Evolutionary conservation across 148 eudicot genomes (phyloP).

Genomic region (Rhododendron ferrugineum): DNA sequence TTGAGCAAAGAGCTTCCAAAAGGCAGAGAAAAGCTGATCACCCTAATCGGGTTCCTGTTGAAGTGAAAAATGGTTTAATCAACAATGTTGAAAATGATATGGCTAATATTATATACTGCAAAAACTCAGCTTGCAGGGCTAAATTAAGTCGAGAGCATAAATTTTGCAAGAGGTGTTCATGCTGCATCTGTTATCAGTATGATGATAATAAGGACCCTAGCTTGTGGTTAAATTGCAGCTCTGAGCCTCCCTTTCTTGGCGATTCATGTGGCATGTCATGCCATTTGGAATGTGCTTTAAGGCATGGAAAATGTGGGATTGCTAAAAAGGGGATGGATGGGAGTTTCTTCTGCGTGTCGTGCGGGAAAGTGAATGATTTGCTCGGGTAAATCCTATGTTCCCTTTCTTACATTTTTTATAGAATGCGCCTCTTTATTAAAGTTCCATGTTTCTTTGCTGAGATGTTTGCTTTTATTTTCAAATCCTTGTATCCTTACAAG

Average conservation of each 20-base stretch:
- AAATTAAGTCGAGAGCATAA: slow-evolving; percentile 36
- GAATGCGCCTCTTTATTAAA: not conserved
- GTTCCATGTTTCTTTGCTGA: not conserved
- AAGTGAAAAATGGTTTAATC: slow-evolving; percentile 22
- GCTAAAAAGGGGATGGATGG: slow-evolving; percentile 54
- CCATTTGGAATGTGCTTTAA: slow-evolving; percentile 82
- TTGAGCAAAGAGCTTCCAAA: slow-evolving; percentile 38
- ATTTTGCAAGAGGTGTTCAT: slow-evolving; percentile 91
- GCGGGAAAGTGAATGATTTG: slow-evolving; percentile 86
- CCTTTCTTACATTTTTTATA: not conserved
- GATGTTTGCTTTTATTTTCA: not conserved
- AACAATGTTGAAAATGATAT: slow-evolving; percentile 21
- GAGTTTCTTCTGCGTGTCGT: slow-evolving; percentile 71
- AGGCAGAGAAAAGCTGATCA: slow-evolving; percentile 58
- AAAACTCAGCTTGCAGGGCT: slow-evolving; percentile 78
- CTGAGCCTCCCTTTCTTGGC: slow-evolving; percentile 68
- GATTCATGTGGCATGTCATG: slow-evolving; percentile 75
- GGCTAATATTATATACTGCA: slow-evolving; percentile 36
- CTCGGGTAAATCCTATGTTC: slow-evolving; percentile 46
- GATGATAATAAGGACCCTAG: slow-evolving; percentile 97
- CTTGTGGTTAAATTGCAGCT: slow-evolving; percentile 75
- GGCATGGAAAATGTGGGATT: slow-evolving; percentile 61
- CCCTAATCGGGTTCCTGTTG: slow-evolving; percentile 31
- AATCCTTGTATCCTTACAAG: not conserved
- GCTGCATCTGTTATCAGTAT: slow-evolving; percentile 74